These are phyloP conservation scores for Fusarium dimerum DNA, from an alignment of 2,329 filamentous ascomycete genomes.

Conservation along the genomic window DNA sequence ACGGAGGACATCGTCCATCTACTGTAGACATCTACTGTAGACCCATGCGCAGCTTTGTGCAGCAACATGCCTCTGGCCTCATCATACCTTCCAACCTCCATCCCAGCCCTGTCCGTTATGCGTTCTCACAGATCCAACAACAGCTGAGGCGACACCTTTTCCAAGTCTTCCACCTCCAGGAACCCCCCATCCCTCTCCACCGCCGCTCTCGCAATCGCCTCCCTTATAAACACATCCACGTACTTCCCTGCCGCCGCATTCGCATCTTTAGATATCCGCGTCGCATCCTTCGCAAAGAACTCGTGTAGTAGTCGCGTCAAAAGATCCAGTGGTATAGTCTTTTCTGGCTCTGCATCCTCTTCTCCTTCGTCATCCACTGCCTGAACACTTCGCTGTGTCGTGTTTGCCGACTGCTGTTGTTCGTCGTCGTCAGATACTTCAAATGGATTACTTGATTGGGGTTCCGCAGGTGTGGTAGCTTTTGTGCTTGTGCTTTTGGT, in stretches of 20 bases:
- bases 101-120: background rate
- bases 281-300: constrained; percentile 72
- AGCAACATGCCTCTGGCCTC: too few species aligned
- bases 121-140: constrained; percentile 75
- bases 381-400: constrained; percentile 25
- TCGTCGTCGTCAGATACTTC: constrained; percentile 36
- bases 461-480: constrained; percentile 21
- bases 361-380: constrained; percentile 32
- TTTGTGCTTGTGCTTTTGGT: constrained; percentile 31
- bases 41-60: too few species aligned
- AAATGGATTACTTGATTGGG: constrained; percentile 38
- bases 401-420: constrained; percentile 1
- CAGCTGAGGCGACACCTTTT: constrained; percentile 83
- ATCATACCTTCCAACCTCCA: too few species aligned
- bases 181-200: constrained; percentile 71
- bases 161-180: constrained; percentile 84
- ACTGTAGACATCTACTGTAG: too few species aligned
- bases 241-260: constrained; percentile 79
- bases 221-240: constrained; percentile 86
- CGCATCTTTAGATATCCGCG: constrained; percentile 74
- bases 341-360: constrained; percentile 39
- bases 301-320: constrained; percentile 77
- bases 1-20: too few species aligned
- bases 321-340: constrained; percentile 69
- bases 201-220: constrained; percentile 79